Conservation (phyloP, 768 basidiomycete genomes). For the Macrolepiota dolichaula region DNA sequence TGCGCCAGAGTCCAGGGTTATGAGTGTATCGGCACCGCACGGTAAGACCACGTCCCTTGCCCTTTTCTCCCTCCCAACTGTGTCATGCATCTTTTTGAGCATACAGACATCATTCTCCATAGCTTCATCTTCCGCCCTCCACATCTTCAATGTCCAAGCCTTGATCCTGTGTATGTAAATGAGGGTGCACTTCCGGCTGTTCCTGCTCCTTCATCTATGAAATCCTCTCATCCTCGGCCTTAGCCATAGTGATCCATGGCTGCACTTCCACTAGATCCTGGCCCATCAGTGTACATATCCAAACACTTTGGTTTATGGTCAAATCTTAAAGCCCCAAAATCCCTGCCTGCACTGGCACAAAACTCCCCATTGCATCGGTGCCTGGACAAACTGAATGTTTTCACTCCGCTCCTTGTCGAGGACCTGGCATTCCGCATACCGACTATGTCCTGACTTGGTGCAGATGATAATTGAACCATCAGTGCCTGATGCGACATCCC, state of each 20-base stretch:
- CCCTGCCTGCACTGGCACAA: constrained; percentile 82
- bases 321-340: constrained; percentile 79
- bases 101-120: constrained; percentile 34
- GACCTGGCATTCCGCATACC: constrained; percentile 53
- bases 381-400: constrained; percentile 72
- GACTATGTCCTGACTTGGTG: constrained; percentile 91
- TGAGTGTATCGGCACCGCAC: constrained; percentile 62
- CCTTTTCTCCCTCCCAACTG: constrained; percentile 25
- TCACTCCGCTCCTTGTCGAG: constrained; percentile 21
- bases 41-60: constrained; percentile 23
- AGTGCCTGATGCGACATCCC: constrained; percentile 85
- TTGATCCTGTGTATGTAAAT: background rate
- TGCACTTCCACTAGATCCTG: constrained; percentile 65
- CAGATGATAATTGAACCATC: constrained; percentile 90
- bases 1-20: constrained; percentile 39
- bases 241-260: constrained; percentile 49
- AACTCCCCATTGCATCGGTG: constrained; percentile 81
- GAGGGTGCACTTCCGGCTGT: background rate
- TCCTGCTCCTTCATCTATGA: background rate
- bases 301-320: constrained; percentile 65
- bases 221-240: background rate
- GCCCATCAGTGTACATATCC: constrained; percentile 43
- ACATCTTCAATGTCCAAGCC: constrained; percentile 25
- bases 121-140: constrained; percentile 33
- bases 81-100: constrained; percentile 29